These are phyloP conservation scores for Mycena amicta DNA, from an alignment of 768 basidiomycete species.

Conservation along the genomic window DNA sequence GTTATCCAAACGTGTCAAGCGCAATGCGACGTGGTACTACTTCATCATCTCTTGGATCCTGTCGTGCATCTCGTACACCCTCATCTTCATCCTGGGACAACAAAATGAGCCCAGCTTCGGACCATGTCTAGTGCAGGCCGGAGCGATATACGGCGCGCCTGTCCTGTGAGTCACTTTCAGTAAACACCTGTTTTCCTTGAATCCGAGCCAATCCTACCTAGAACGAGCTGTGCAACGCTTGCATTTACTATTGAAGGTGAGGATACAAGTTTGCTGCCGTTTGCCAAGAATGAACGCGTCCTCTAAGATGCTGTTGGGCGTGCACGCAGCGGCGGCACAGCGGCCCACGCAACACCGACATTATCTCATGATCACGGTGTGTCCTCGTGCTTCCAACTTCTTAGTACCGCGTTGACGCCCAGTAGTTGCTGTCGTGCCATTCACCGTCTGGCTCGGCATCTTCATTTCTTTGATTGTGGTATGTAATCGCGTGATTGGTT, in stretches of 20 bases:
- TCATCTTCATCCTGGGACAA: slow-evolving; percentile 35
- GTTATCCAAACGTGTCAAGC: slow-evolving; percentile 29
- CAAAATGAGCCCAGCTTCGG: slow-evolving; percentile 26
- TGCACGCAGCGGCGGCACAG: slow-evolving; percentile 26
- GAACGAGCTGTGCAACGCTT: slow-evolving; percentile 33
- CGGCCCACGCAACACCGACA: slow-evolving; percentile 20
- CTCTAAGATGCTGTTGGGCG: slow-evolving; percentile 30
- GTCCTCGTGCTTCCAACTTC: slow-evolving; percentile 1
- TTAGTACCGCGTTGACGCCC: not conserved
- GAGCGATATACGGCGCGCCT: slow-evolving; percentile 35
- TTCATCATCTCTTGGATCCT: slow-evolving; percentile 35
- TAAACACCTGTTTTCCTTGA: not conserved
- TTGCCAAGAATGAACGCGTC: not conserved
- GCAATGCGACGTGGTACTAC: slow-evolving; percentile 37
- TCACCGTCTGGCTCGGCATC: slow-evolving; percentile 28
- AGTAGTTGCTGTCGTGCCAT: slow-evolving; percentile 29
- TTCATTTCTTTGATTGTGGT: slow-evolving; percentile 30
- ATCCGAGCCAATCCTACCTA: slow-evolving; percentile 5
- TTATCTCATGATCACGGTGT: slow-evolving; percentile 24
- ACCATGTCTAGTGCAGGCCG: slow-evolving; percentile 32
- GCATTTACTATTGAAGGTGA: slow-evolving; percentile 31
- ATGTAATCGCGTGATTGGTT: not conserved
- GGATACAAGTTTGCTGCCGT: not conserved
- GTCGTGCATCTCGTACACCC: slow-evolving; percentile 33
- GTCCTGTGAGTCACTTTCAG: slow-evolving; percentile 29